Percentiles rank a stretch among this genome's conserved stretches.
Conservation (phyloP, 2,329 filamentous ascomycete genomes). For the Capronia americana region DNA sequence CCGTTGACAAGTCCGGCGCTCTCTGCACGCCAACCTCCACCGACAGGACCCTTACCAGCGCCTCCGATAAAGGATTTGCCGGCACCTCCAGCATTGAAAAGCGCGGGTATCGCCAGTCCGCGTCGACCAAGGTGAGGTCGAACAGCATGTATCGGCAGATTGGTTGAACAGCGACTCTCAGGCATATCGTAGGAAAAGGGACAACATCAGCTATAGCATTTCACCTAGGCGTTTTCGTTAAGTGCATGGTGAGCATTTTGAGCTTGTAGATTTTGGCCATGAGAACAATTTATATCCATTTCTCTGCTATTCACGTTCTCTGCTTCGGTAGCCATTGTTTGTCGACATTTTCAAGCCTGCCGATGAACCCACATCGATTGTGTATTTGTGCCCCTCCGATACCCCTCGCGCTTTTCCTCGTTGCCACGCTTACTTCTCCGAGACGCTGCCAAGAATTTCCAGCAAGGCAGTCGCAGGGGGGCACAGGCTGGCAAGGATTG, state of each 20-base stretch:
- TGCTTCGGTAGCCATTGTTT: background rate
- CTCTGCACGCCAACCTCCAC: constrained; percentile 68
- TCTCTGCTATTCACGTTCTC: background rate
- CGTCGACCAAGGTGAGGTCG: constrained; percentile 29
- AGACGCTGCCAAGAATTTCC: background rate
- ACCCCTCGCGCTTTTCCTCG: constrained; percentile 3
- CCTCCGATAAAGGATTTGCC: constrained; percentile 51
- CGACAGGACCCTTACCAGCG: constrained; percentile 63
- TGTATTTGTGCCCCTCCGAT: background rate
- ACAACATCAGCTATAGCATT: constrained; percentile 29
- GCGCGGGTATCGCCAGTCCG: constrained; percentile 35
- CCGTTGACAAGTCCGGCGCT: constrained; percentile 62
- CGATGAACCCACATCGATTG: background rate
- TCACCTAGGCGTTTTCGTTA: constrained; percentile 25
- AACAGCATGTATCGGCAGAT: constrained; percentile 5
- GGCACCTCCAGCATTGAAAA: constrained; percentile 29
- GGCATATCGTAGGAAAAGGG: constrained; percentile 21
- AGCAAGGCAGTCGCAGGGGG: background rate
- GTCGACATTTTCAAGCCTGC: background rate
- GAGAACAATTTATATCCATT: constrained; percentile 13
- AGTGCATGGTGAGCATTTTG: constrained; percentile 20
- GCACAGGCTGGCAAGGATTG: background rate
- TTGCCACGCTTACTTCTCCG: constrained; percentile 4
- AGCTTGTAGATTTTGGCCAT: constrained; percentile 24
- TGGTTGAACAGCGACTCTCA: constrained; percentile 21